Evolutionary conservation across 2,329 filamentous ascomycete genomes (phyloP), one percentile per base, ranked within the genome.

Genomic region (Helotiales sp.): DNA sequence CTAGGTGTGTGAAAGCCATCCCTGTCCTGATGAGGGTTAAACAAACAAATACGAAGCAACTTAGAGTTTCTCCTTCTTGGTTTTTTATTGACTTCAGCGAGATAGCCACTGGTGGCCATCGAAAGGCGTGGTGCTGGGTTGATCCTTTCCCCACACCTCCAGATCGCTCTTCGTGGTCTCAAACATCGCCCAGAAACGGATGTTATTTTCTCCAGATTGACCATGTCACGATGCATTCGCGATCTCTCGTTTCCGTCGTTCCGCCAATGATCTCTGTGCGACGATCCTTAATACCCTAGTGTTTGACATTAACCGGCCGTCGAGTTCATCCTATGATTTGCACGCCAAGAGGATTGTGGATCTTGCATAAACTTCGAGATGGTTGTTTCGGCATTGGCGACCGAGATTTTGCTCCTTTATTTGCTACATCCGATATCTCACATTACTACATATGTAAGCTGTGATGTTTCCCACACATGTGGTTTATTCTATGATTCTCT

Each of bases 141-240:
- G n/a, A n/a, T n/a, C n/a, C n/a, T n/a, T n/a, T n/a, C n/a, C n/a
- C n/a, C n/a, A n/a, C 59, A 34, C 47, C 7, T 37, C 28, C 59
- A 40, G 52, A 26, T 45, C 40, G n/a, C 17, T 45, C 3, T 20
- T 20, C 40, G 6, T 22, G n/a, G 11, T 37, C 13, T 28, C 47
- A 37, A 37, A 52, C 59, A 24, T 34, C 15, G 45, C 59, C 59
- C 26, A 61, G 59, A 34, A 24, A 28, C 59, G 45, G 59, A 32
- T 15, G 24, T 61, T 61, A 26, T 49, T 61, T 61, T 32, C 49
- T 61, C 59, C 59, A 50, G 30, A 61, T 61, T 61, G 59, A 61
- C n/a, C 28, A 50, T 61, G 40, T 50, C 59, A 61, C 47, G 6
- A 32, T 24, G 17, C 24, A 17, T 47, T 28, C 45, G 40, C 43